phyloP scores from a whole-genome alignment of 352 stramenopile species.

The Globisporangium iwayamae region DNA sequence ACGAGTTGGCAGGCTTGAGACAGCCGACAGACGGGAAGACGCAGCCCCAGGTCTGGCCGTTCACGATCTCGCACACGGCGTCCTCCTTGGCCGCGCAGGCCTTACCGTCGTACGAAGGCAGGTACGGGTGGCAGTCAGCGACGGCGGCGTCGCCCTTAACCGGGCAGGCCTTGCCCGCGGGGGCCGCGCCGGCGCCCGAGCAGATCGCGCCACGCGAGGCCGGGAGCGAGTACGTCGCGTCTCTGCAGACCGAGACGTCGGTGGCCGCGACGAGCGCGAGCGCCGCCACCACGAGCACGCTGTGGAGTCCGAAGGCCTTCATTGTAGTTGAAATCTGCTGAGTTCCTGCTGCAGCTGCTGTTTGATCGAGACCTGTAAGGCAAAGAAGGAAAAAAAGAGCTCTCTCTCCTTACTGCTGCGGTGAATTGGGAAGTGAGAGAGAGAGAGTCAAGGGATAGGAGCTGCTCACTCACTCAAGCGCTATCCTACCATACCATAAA shows the following conservation, averaged over 20 bases:
- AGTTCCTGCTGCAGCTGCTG: too few species aligned
- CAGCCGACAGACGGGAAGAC: constrained; percentile 22
- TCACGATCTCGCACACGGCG: constrained; percentile 25
- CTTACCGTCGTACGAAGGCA: constrained; percentile 31
- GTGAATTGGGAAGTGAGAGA: too few species aligned
- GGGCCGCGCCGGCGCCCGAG: constrained; percentile 28
- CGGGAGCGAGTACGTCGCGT: constrained; percentile 39
- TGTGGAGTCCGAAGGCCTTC: too few species aligned
- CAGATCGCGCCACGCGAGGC: constrained; percentile 29
- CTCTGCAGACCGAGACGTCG: constrained; percentile 16
- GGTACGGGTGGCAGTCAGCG: constrained; percentile 30
- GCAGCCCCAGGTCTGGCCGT: constrained; percentile 26
- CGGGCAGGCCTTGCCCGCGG: constrained; percentile 34
- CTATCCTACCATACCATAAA: too few species aligned
- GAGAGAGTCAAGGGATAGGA: too few species aligned
- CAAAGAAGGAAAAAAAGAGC: too few species aligned
- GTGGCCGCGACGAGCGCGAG: too few species aligned
- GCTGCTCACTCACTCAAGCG: too few species aligned
- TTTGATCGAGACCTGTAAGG: too few species aligned
- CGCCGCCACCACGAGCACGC: too few species aligned
- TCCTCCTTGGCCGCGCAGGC: constrained; percentile 29
- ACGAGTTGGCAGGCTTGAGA: constrained; percentile 24
- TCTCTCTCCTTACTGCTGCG: too few species aligned
- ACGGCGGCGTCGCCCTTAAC: constrained; percentile 31
- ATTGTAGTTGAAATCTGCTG: too few species aligned